Evolutionary conservation across 192 early-diverging fungal genomes (phyloP).

Genomic region (Gryganskiella cystojenkinii): DNA sequence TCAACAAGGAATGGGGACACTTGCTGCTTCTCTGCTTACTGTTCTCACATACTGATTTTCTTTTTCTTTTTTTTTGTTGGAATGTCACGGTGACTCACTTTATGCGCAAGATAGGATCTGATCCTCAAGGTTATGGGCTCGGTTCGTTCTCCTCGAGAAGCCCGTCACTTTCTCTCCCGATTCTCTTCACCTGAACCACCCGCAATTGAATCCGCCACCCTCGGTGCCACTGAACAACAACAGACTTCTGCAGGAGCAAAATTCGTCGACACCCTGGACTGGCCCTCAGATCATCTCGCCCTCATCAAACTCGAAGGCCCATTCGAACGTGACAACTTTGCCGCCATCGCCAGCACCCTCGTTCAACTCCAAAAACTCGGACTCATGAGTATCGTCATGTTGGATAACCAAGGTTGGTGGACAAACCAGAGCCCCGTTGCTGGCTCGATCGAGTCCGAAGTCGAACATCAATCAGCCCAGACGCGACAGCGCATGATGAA

Average conservation of each 20-base stretch:
- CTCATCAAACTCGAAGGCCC: slow-evolving; percentile 67
- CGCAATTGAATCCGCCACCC: neutral
- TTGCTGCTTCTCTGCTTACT: neutral
- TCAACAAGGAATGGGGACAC: neutral
- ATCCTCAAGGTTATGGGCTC: slow-evolving; percentile 71
- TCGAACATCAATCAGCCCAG: slow-evolving; percentile 24
- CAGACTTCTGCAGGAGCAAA: slow-evolving; percentile 19
- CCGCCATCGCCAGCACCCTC: slow-evolving; percentile 62
- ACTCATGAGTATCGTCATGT: slow-evolving; percentile 68
- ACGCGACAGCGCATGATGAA: slow-evolving; percentile 56
- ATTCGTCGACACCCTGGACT: slow-evolving; percentile 56
- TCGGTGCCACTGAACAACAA: neutral
- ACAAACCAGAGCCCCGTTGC: slow-evolving; percentile 9
- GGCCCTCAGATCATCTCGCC: slow-evolving; percentile 63
- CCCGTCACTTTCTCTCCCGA: slow-evolving; percentile 68
- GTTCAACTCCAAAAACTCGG: slow-evolving; percentile 75
- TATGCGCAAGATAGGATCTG: slow-evolving; percentile 57
- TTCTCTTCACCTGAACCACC: slow-evolving; percentile 50
- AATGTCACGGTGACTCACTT: neutral
- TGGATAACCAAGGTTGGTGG: slow-evolving; percentile 67
- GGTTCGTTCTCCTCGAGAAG: slow-evolving; percentile 69
- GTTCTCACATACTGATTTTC: neutral
- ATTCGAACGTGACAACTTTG: slow-evolving; percentile 54
- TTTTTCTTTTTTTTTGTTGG: neutral
- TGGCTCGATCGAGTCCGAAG: neutral